Evolutionary conservation across 805 yeast genomes (phyloP).

Genomic region (Starmerella stigmatis): DNA sequence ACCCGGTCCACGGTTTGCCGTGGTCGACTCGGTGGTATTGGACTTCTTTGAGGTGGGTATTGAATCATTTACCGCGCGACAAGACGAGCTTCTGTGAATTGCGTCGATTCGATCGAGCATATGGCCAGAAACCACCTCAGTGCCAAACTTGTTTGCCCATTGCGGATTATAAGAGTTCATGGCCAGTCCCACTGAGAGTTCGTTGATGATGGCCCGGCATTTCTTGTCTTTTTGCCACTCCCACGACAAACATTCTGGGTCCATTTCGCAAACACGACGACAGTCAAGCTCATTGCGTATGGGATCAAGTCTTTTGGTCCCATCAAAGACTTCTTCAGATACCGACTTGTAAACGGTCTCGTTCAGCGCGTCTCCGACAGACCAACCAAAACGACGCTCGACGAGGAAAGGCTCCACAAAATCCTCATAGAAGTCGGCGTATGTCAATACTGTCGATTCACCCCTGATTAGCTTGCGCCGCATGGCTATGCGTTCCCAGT

Average conservation of each 20-base stretch:
- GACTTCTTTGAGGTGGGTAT: neutral
- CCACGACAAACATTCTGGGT: slow-evolving; percentile 20
- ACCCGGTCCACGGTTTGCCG: too few relatives aligned
- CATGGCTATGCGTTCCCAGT: slow-evolving; percentile 20
- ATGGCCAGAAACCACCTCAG: slow-evolving; percentile 2
- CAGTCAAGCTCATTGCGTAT: neutral
- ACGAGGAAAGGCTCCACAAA: slow-evolving; percentile 28
- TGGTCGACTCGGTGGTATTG: too few relatives aligned
- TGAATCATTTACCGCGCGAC: neutral
- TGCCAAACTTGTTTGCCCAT: slow-evolving; percentile 2
- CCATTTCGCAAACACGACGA: neutral
- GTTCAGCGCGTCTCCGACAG: neutral
- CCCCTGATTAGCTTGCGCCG: slow-evolving; percentile 7
- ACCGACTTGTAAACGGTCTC: neutral
- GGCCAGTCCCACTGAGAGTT: slow-evolving; percentile 19
- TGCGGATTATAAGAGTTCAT: neutral
- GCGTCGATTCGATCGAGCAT: neutral
- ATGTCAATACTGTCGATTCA: slow-evolving; percentile 13
- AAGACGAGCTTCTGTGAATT: neutral
- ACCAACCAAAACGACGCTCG: slow-evolving; percentile 26
- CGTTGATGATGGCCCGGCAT: slow-evolving; percentile 14
- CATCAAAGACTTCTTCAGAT: neutral
- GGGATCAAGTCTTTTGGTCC: neutral
- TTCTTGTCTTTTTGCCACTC: slow-evolving; percentile 7
- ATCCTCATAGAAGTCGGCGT: slow-evolving; percentile 29